Conservation (phyloP, 2,329 filamentous ascomycete genomes). For the Monilinia polystroma region DNA sequence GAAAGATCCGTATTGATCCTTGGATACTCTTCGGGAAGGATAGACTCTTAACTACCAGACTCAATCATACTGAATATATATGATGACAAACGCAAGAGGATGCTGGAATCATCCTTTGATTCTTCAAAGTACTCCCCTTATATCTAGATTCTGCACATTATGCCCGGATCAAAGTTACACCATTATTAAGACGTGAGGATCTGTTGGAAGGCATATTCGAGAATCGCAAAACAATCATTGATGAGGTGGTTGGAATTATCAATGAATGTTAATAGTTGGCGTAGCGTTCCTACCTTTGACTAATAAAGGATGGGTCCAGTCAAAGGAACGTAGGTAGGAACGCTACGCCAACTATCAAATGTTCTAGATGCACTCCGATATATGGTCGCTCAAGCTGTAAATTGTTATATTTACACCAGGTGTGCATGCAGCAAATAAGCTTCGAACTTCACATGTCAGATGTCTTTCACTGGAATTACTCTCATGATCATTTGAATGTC, state of each 20-base stretch:
- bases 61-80: background rate
- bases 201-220: background rate
- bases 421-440: too few species aligned
- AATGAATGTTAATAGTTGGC: background rate
- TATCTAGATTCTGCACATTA: background rate
- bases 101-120: background rate
- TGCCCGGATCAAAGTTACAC: background rate
- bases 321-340: too few species aligned
- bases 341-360: too few species aligned
- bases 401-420: background rate
- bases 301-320: too few species aligned
- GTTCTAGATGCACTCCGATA: background rate
- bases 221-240: background rate
- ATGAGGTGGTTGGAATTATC: background rate
- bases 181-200: background rate
- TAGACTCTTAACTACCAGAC: background rate
- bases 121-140: background rate
- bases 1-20: background rate
- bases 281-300: too few species aligned
- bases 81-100: background rate
- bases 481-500: background rate
- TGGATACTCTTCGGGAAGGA: background rate
- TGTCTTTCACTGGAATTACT: background rate
- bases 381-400: background rate
- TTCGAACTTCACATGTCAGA: slow-evolving; percentile 16